Base-by-base conservation (phyloP, 768 basidiomycete species). In the Suillus weaverae region DNA sequence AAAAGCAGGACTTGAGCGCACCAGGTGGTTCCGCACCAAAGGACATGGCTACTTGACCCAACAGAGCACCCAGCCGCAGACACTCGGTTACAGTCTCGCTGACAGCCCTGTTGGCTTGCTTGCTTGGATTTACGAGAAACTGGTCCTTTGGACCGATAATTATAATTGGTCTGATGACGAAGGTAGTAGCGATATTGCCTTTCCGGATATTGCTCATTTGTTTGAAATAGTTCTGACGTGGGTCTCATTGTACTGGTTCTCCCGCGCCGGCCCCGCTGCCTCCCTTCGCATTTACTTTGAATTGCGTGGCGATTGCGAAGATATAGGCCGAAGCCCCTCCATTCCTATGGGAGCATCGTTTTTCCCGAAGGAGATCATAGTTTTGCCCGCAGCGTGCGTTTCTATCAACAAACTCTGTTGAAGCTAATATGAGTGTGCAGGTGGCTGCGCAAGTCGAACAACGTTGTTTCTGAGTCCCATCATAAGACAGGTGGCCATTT, bases 271-370 rank as follows among this genome's bases (percentile, higher is more conserved):
- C 0, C 86, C 88, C 7, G 79, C 85, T 2, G 85, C 87, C 0
- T 83, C 87, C 0, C 26, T 83, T 9, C 78, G 86, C 14, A 87
- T 87, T 22, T 89, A 89, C 71, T 88, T 83, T 68, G 89, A 89
- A 69, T 66, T 39, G 14, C 46, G 53, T 60, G 30, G 11, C 8
- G 41, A 54, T 8, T 33, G 60, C 4, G 18, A 33, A 5, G 39
- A 39, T 36, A 0, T 46, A 26, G 62, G 51, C 0, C 4, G 0
- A 1, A 11, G 4, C 4, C 43, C 62, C 0, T 73, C 46, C 18
- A 78, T 85, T 50, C 86, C 86, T 2, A 68, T 81, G 60, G 86
- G 87, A 0, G 64, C 79, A 22, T 86, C 85, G 3, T 76, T 73
- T 64, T 88, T 88, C 67, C 86, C 86, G 1, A 80, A 80, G 51